Evolutionary conservation across 345 rosid genomes (phyloP), one percentile per base, ranked within the genome.

Genomic region (Corchorus capsularis): DNA sequence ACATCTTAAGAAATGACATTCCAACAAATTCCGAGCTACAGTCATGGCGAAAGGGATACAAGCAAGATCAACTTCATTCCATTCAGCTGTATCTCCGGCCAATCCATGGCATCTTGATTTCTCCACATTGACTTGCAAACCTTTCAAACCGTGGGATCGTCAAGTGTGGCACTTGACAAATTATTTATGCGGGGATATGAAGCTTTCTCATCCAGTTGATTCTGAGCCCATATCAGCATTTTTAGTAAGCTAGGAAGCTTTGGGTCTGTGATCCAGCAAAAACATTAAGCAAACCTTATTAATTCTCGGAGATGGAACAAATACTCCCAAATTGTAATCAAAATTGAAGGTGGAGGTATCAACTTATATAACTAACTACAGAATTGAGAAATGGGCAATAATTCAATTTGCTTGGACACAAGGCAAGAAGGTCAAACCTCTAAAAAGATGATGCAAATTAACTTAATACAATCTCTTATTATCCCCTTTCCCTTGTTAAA

Each of bases 181-280:
- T 94, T 87, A 5, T 84, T 96, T 78, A 94, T 92, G 79, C 92
- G 91, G 3, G 99, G 99, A 85, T 93, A 96, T n/a, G 81, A 82
- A 70, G 97, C 97, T 83, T 87, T 96, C 79, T 94, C 94, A 78
- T 93, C 98, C 6, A 96, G 95, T 81, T 91, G 92, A 47, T 82
- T 89, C 83, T 96, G 97, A 59, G 94, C 92, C 97, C 97, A 96
- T 61, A 90, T 16, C 87, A 96, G 76, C 99, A 94, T 94, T 89
- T 91, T 96, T 78, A 96, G 85, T 87, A 94, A 85, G 77, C 90
- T 90, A 69, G 97, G 95, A 71, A 96, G 97, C 85, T 96, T 96
- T 7, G 99, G 99, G 75, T 96, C 99, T 96, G 90, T 54, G 45
- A 19, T 56, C 49, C 62, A 64, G 11, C 73, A 79, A 57, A 69